Evolutionary conservation across 1,284 basidiomycete species (phyloP), one percentile per base, ranked within the genome.

Genomic region (Microbotryum intermedium): DNA sequence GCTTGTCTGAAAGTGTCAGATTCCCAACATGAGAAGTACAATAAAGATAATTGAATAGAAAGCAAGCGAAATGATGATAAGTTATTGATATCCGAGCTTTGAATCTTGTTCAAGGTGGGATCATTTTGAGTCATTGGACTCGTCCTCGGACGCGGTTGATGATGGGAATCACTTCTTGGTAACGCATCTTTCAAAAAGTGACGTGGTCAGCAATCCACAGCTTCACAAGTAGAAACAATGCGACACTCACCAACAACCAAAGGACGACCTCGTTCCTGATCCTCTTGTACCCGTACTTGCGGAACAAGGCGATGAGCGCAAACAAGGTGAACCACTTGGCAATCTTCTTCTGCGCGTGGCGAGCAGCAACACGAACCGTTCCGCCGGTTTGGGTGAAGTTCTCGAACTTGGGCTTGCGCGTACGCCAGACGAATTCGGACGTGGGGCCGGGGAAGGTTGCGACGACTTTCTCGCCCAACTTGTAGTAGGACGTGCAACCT

Each of bases 401-500:
- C 28, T 51, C 49, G 42, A 39, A 57, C 20, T 49, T 45, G 23
- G 56, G 56, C 26, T 45, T 23, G 44, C 56, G 49, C 13, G 50
- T 46, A 8, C 25, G 23, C 56, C 56, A 57, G 18, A 26, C 44
- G 25, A 57, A 57, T 29, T 45, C 21, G n/a, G 56, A 51, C 25
- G 50, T 50, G 13, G 56, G 29, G 10, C 56, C 56, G 9, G 56
- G 56, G 42, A 45, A 57, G 26, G 54, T 61, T 29, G 63, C 63
- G 23, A 62, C 43, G 29, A 66, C 55, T 47, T 64, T 65, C 44
- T 61, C 56, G n/a, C 28, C 42, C 20, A 57, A 21, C 28, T 51
- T 43, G 59, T 65, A 63, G 48, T 50, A 66, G 43, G 58, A 58
- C 13, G 48, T 45, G 53, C 63, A 65, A 7, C 58, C 52, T 11